phyloP scores from a whole-genome alignment of 2,329 filamentous ascomycete species.

The Paecilomyces niveus region DNA sequence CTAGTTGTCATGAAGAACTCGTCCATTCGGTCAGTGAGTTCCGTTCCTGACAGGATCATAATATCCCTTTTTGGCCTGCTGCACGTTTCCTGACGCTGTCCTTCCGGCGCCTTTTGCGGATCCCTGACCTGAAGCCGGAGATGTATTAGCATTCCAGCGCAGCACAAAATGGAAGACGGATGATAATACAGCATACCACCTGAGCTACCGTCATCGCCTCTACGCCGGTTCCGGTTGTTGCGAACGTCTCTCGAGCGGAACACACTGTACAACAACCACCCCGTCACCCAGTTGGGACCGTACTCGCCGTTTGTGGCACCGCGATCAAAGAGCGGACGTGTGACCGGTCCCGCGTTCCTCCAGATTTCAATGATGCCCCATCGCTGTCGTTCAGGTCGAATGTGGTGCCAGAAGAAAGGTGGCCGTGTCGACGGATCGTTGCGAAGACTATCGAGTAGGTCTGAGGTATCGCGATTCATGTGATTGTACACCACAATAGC shows the following conservation, averaged over 20 bases:
- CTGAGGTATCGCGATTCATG: conserved; percentile 33
- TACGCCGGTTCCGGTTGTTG: conserved; percentile 39
- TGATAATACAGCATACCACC: conserved; percentile 9
- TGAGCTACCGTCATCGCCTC: conserved; percentile 20
- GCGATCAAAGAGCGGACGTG: conserved; percentile 32
- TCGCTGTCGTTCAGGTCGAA: conserved; percentile 35
- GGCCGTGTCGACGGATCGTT: conserved; percentile 30
- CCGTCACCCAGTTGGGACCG: conserved; percentile 40
- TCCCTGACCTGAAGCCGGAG: conserved; percentile 8
- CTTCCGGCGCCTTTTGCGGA: conserved; percentile 14
- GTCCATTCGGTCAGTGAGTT: conserved; percentile 10
- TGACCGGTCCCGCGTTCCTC: conserved; percentile 31
- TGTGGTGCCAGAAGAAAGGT: conserved; percentile 42
- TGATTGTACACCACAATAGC: conserved; percentile 37
- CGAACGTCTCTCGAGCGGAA: conserved; percentile 41
- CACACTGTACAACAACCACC: conserved; percentile 42
- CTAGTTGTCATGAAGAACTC: not conserved
- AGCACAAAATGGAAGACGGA: conserved; percentile 3
- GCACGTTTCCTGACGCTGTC: conserved; percentile 10
- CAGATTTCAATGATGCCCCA: conserved; percentile 38
- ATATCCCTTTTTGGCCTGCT: conserved; percentile 26
- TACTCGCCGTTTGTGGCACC: conserved; percentile 37
- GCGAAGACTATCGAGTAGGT: conserved; percentile 34
- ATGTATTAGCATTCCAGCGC: not conserved
- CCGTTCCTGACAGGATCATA: conserved; percentile 38